Percentiles rank a stretch among this genome's conserved stretches.
Conservation (phyloP, 2,329 filamentous ascomycete species). For the Aspergillus sojae region DNA sequence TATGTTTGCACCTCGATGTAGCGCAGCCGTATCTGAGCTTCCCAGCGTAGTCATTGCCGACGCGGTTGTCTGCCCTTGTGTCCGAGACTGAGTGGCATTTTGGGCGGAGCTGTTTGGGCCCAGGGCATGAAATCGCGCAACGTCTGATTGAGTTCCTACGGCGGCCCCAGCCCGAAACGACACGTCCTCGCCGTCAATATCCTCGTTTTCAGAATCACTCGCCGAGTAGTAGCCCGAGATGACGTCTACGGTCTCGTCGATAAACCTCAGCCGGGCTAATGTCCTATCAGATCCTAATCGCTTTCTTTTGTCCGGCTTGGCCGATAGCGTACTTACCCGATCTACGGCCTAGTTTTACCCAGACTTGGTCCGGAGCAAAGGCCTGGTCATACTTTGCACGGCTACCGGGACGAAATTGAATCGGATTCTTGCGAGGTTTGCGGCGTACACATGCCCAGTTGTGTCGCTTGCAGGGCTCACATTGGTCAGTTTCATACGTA, state of each 20-base stretch:
- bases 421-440: neutral
- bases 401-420: slow-evolving; percentile 1
- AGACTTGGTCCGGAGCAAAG: neutral
- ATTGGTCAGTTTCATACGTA: neutral
- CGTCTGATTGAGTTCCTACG: neutral
- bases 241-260: slow-evolving; percentile 19
- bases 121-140: neutral
- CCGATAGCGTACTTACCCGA: neutral
- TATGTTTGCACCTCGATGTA: neutral
- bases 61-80: too few relatives aligned
- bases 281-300: neutral
- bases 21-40: neutral
- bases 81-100: neutral
- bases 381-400: slow-evolving; percentile 3
- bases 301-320: neutral
- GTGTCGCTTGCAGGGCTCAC: neutral
- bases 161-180: neutral
- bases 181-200: slow-evolving; percentile 16
- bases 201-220: slow-evolving; percentile 18
- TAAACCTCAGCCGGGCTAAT: slow-evolving; percentile 3
- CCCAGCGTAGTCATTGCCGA: neutral
- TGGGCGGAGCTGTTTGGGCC: too few relatives aligned
- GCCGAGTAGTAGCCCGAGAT: slow-evolving; percentile 14
- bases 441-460: neutral
- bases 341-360: neutral